Base-by-base conservation (phyloP, 352 stramenopile species). In the Phytophthora cryptogea region DNA sequence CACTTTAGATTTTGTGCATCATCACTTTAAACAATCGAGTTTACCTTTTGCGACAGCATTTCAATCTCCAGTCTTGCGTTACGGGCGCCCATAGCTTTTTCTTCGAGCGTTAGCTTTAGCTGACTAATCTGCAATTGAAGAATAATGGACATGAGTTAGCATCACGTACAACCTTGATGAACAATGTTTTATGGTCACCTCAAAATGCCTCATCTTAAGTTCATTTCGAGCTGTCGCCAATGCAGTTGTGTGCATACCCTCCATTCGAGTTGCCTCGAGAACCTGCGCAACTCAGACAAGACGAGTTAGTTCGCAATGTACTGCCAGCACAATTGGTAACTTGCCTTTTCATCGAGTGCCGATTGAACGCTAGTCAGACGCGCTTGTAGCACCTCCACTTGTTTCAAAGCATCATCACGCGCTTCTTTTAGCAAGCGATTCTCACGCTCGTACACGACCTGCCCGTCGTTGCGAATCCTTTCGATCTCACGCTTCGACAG, bases 191-290 rank as follows among this genome's bases (percentile, higher is more conserved):
- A n/a, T 41, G 8, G 7, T n/a, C 35, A 82, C 78, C 74, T 93
- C 84, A 56, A 91, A 93, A 50, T 89, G 78, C 54, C 78, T 82
- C 76, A 93, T 91, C 57, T 91, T 93, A 28, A 93, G 55, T 26
- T 93, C 79, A 43, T 81, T 89, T 27, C 79, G 78, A 0, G 74
- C 35, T 5, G 64, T 59, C 33, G 84, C 72, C 8, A 90, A 49
- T 13, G 72, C 51, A 4, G 76, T 85, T 11, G 72, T 72, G 53
- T 89, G 79, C 8, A 59, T 49, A 49, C 74, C 85, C 26, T 91
- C 84, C 55, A 72, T 57, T 4, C 79, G 70, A 16, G 76, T 88
- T 13, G 64, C 45, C 62, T 89, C 80, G 3, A 89, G 63, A 4
- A 83, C 59, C 77, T 87, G 23, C 17, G 37, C 8, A 20, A 2